Evolutionary conservation across 2,329 filamentous ascomycete genomes (phyloP).

Genomic region (Talaromyces funiculosus): DNA sequence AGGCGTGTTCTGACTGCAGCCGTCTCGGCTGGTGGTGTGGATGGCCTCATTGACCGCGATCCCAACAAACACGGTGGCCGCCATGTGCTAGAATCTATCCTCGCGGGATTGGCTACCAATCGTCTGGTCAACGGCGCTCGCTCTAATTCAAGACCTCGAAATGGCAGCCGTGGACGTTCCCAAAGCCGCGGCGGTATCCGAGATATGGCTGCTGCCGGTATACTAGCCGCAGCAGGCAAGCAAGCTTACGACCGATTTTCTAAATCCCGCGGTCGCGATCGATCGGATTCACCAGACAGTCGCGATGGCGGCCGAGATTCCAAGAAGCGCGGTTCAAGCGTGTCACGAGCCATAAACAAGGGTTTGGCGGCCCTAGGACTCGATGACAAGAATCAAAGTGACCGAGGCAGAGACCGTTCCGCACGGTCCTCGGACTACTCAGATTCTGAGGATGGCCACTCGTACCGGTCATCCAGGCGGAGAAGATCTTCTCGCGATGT

Average conservation of each 20-base stretch:
- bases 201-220: constrained; percentile 38
- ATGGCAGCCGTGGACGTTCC: constrained; percentile 34
- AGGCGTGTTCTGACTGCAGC: constrained; percentile 88
- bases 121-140: constrained; percentile 76
- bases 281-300: constrained; percentile 49
- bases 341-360: constrained; percentile 41
- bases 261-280: constrained; percentile 35
- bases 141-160: constrained; percentile 51
- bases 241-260: constrained; percentile 42
- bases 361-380: constrained; percentile 43
- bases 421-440: constrained; percentile 32
- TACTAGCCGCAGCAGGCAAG: constrained; percentile 45
- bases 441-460: constrained; percentile 39
- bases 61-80: constrained; percentile 70
- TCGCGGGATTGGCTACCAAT: constrained; percentile 82
- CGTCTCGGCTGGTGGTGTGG: constrained; percentile 75
- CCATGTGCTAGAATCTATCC: constrained; percentile 76
- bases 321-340: constrained; percentile 41
- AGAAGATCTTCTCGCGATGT: constrained; percentile 40
- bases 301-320: constrained; percentile 33
- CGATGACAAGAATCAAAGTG: constrained; percentile 29
- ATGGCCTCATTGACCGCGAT: constrained; percentile 64
- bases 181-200: constrained; percentile 41
- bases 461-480: constrained; percentile 27
- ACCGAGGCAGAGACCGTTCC: constrained; percentile 24